phyloP scores from a whole-genome alignment of 225 moss, liverwort and hornwort genomes.

The Pseudisothecium myosuroides region DNA sequence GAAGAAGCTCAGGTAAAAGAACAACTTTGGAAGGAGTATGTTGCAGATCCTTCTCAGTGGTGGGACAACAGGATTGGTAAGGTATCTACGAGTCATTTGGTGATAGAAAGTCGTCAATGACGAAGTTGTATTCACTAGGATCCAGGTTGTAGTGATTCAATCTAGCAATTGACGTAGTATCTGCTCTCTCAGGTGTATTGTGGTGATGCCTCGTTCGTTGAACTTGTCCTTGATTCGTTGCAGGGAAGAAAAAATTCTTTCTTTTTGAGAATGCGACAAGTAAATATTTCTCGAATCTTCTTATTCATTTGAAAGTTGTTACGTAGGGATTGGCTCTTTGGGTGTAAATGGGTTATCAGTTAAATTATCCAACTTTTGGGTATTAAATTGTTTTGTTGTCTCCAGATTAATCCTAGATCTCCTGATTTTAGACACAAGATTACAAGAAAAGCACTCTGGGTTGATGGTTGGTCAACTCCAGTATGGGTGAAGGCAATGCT shows the following conservation, averaged over 20 bases:
- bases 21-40: background rate
- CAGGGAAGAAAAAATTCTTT: background rate
- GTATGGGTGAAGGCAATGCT: background rate
- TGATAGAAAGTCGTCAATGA: background rate
- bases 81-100: background rate
- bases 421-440: background rate
- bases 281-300: background rate
- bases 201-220: background rate
- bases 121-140: background rate
- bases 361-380: background rate
- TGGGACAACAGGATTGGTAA: slow-evolving; percentile 4
- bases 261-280: background rate
- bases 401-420: background rate
- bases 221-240: background rate
- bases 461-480: background rate
- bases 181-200: background rate
- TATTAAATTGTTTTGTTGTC: background rate
- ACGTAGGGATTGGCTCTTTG: background rate
- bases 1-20: background rate
- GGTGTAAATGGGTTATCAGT: background rate
- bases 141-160: background rate
- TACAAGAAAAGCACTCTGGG: background rate
- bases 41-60: background rate
- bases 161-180: background rate
- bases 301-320: background rate